Percentiles rank a stretch among this genome's conserved stretches.
Conservation (phyloP, 129 eudicot species). For the Flaveria brownii region DNA sequence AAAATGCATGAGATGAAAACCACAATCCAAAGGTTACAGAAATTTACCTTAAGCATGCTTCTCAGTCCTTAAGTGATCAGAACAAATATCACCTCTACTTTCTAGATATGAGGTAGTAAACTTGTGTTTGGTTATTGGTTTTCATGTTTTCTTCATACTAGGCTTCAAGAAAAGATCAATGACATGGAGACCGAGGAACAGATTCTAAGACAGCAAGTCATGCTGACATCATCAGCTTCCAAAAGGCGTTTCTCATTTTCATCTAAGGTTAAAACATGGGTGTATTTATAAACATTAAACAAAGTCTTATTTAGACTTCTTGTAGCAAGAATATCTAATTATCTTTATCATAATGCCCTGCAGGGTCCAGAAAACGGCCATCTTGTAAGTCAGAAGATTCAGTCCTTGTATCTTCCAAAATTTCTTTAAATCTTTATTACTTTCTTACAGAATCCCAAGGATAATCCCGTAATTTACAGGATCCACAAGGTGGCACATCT, state of each 20-base stretch:
- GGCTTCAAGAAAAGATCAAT: conserved; percentile 68
- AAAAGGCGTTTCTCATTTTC: conserved; percentile 36
- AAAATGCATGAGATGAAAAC: conserved; percentile 59
- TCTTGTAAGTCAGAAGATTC: conserved; percentile 36
- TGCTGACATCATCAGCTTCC: conserved; percentile 38
- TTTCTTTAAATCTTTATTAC: conserved; percentile 8
- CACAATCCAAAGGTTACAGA: conserved; percentile 57
- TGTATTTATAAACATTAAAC: not conserved
- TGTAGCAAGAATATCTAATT: conserved; percentile 19
- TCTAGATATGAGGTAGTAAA: conserved; percentile 25
- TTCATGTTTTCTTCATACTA: conserved; percentile 34
- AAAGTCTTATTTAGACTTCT: conserved; percentile 17
- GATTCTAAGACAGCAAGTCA: conserved; percentile 51
- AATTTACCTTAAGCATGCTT: conserved; percentile 22
- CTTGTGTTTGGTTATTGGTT: conserved; percentile 16
- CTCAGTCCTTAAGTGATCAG: not conserved
- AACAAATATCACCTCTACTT: conserved; percentile 2
- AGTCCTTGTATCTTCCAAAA: conserved; percentile 5
- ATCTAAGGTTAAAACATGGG: conserved; percentile 40
- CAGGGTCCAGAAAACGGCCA: conserved; percentile 63
- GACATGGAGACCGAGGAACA: conserved; percentile 61
- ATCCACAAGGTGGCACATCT: conserved; percentile 44
- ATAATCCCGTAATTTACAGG: conserved; percentile 45
- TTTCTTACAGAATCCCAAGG: conserved; percentile 13
- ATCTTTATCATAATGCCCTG: conserved; percentile 30